These are phyloP conservation scores for Exophiala viscosa DNA, from an alignment of 2,329 filamentous ascomycete species.

Conservation along the genomic window DNA sequence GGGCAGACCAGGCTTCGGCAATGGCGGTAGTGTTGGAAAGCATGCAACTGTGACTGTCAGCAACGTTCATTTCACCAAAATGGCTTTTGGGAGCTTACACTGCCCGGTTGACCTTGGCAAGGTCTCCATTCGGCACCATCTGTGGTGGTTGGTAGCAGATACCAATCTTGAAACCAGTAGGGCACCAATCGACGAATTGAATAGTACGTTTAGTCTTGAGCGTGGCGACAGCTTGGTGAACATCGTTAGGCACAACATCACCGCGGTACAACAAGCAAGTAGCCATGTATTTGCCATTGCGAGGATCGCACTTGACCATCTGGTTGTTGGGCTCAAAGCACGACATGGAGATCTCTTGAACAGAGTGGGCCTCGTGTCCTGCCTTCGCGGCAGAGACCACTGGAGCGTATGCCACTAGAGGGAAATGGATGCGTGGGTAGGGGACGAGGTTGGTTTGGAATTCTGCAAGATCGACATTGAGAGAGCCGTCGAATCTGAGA, in stretches of 20 bases:
- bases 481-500: slow-evolving; percentile 95
- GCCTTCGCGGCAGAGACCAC: slow-evolving; percentile 94
- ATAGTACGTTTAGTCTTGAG: slow-evolving; percentile 99
- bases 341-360: slow-evolving; percentile 96
- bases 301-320: slow-evolving; percentile 99
- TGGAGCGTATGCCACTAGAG: slow-evolving; percentile 91
- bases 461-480: slow-evolving; percentile 99
- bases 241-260: slow-evolving; percentile 95
- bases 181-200: slow-evolving; percentile 99
- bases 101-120: slow-evolving; percentile 96
- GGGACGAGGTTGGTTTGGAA: slow-evolving; percentile 99
- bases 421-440: slow-evolving; percentile 99
- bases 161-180: slow-evolving; percentile 99
- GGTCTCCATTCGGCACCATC: slow-evolving; percentile 92
- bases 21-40: slow-evolving; percentile 92
- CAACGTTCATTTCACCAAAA: background rate
- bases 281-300: slow-evolving; percentile 99
- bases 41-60: slow-evolving; percentile 68
- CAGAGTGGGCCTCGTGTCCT: slow-evolving; percentile 95
- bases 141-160: slow-evolving; percentile 99
- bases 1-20: slow-evolving; percentile 93
- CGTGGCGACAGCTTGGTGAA: slow-evolving; percentile 84
- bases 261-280: slow-evolving; percentile 97
- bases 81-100: slow-evolving; percentile 63
- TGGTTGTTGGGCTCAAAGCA: slow-evolving; percentile 99